A percentile compares a stretch with the other conserved stretches of the same genome.
Conservation (phyloP, 2,329 filamentous ascomycete species). For the Dactylellina cionopaga region DNA sequence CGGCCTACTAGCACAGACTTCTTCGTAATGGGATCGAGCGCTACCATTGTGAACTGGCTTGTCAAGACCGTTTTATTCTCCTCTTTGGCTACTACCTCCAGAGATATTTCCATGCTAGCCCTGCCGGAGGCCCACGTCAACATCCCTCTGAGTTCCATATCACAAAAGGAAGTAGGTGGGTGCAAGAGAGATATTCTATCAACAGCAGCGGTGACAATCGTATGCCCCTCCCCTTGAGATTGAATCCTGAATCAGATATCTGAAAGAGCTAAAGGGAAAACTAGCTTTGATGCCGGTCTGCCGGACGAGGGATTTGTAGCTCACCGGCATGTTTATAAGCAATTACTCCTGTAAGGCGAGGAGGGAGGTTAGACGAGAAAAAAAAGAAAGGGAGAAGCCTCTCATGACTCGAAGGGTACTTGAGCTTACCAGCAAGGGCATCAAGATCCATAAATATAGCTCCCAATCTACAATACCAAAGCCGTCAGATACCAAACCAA, state of each 20-base stretch:
- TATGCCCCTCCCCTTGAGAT: constrained; percentile 62
- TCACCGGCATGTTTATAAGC: constrained; percentile 78
- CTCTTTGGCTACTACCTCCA: constrained; percentile 68
- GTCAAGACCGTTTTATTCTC: constrained; percentile 74
- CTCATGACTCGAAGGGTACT: no score
- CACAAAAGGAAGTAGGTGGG: constrained; percentile 79
- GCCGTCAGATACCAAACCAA: constrained; percentile 49
- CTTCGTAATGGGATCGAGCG: constrained; percentile 74
- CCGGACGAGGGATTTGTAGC: neutral
- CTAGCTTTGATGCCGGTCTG: neutral
- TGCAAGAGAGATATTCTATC: constrained; percentile 71
- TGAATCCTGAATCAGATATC: constrained; percentile 5
- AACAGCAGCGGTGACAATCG: constrained; percentile 65
- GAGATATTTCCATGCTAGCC: constrained; percentile 71
- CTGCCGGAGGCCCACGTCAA: constrained; percentile 71
- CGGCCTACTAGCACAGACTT: constrained; percentile 61
- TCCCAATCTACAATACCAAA: constrained; percentile 67
- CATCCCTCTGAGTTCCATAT: constrained; percentile 74
- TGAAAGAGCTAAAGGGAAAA: neutral
- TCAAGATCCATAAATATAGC: constrained; percentile 83
- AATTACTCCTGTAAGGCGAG: constrained; percentile 67
- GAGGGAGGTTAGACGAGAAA: neutral
- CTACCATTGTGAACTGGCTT: constrained; percentile 82
- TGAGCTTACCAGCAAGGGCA: constrained; percentile 70
- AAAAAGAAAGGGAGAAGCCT: no score